Evolutionary conservation across 192 early-diverging fungal species (phyloP).

Genomic region (Thamnidium elegans): DNA sequence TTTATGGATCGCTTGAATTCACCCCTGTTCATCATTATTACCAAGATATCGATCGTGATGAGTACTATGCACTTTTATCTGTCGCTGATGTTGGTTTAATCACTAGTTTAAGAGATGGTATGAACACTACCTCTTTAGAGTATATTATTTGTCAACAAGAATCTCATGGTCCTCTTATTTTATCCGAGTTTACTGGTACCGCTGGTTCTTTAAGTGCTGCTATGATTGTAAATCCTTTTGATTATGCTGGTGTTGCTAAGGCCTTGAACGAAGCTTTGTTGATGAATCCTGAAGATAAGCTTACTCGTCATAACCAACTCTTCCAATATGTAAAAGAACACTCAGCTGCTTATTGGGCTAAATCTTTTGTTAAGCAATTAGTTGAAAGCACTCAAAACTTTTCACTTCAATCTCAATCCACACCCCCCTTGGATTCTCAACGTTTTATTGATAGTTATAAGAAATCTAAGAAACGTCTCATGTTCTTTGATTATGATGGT

Average conservation of each 20-base stretch:
- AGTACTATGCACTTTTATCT: conserved; percentile 92
- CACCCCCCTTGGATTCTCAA: conserved; percentile 41
- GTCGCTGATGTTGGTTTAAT: conserved; percentile 95
- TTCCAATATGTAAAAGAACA: conserved; percentile 76
- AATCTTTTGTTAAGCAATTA: conserved; percentile 76
- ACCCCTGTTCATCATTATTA: conserved; percentile 93
- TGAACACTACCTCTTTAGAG: conserved; percentile 96
- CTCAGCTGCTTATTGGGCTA: conserved; percentile 87
- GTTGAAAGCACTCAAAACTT: conserved; percentile 41
- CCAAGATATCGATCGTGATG: conserved; percentile 91
- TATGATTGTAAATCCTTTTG: conserved; percentile 86
- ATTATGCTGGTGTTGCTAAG: conserved; percentile 75
- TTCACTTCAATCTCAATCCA: conserved; percentile 43
- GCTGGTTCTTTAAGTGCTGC: conserved; percentile 78
- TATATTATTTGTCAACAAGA: conserved; percentile 93
- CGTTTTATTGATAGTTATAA: conserved; percentile 47
- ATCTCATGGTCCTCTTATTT: conserved; percentile 75
- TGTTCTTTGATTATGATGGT: conserved; percentile 97
- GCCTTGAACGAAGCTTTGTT: conserved; percentile 73
- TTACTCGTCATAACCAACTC: conserved; percentile 57
- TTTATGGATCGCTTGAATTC: conserved; percentile 91
- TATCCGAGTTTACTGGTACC: conserved; percentile 97
- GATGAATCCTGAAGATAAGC: conserved; percentile 62
- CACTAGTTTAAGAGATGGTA: conserved; percentile 92
- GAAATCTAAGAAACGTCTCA: conserved; percentile 65